Percentiles rank a stretch among this genome's conserved stretches.
Evolutionary conservation across 78 protist genomes (phyloP).

Genomic region (Mantamonas sphyraenae): DNA sequence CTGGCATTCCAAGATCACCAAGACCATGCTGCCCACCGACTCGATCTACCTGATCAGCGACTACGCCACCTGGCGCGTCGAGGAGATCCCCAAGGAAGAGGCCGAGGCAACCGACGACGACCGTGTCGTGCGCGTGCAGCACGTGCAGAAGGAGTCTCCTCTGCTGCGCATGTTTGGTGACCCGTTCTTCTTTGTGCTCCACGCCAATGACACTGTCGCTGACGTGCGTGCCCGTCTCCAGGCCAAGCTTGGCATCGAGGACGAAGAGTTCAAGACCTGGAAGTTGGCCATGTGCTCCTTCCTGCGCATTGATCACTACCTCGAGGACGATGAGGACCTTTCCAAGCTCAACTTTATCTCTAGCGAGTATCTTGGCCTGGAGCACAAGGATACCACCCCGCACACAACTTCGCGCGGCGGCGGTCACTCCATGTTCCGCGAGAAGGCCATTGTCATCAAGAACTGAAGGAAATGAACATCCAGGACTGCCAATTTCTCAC

Average conservation of each 20-base stretch:
- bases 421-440: too few species aligned
- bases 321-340: too few species aligned
- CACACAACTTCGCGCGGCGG: too few species aligned
- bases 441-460: too few species aligned
- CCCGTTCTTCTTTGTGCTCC: background rate
- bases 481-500: too few species aligned
- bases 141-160: background rate
- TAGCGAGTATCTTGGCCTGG: too few species aligned
- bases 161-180: background rate
- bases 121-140: background rate
- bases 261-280: background rate
- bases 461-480: too few species aligned
- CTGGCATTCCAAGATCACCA: background rate
- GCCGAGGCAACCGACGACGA: background rate
- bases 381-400: too few species aligned
- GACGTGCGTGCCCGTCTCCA: background rate
- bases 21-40: background rate
- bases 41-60: background rate
- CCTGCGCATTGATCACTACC: too few species aligned
- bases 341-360: too few species aligned
- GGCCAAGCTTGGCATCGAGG: background rate
- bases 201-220: background rate
- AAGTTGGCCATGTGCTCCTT: background rate
- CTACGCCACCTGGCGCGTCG: background rate
- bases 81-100: background rate